These are phyloP conservation scores for Groenewaldozyma salmanticensis DNA, from an alignment of 805 yeast species.

Conservation along the genomic window DNA sequence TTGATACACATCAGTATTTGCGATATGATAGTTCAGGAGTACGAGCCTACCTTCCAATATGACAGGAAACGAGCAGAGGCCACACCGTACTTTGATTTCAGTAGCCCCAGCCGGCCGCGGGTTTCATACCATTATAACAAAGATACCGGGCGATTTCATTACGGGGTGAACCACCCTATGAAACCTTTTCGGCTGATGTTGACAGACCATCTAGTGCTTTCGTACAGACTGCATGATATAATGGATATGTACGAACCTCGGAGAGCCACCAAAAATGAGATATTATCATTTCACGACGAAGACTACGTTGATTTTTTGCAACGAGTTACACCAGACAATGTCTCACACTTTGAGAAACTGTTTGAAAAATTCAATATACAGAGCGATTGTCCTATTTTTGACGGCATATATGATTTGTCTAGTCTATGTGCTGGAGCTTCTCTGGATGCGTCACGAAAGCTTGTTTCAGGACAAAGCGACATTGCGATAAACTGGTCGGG, in stretches of 20 bases:
- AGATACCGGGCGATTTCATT: conserved; percentile 70
- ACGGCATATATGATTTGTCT: conserved; percentile 88
- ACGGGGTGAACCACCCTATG: conserved; percentile 97
- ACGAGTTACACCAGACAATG: conserved; percentile 66
- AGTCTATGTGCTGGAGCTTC: conserved; percentile 83
- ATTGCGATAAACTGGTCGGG: conserved; percentile 92
- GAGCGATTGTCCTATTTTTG: conserved; percentile 90
- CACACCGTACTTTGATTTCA: conserved; percentile 41
- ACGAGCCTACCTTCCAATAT: conserved; percentile 29
- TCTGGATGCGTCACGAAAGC: conserved; percentile 79
- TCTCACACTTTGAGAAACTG: conserved; percentile 39
- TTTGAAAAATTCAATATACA: conserved; percentile 77
- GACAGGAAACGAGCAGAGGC: conserved; percentile 34
- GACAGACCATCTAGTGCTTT: conserved; percentile 82
- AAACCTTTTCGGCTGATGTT: conserved; percentile 90
- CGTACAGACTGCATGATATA: conserved; percentile 74
- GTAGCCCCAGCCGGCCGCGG: conserved; percentile 22
- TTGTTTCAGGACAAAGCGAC: conserved; percentile 75
- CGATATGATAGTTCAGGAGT: no score
- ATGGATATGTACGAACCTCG: conserved; percentile 88
- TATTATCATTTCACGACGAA: conserved; percentile 72
- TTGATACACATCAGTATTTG: no score
- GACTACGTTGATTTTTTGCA: conserved; percentile 76
- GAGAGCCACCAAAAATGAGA: conserved; percentile 71
- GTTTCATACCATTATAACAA: conserved; percentile 88